Evolutionary conservation across 306 rosid species (phyloP), one percentile per base, ranked within the genome.

Genomic region (Corylus heterophylla): DNA sequence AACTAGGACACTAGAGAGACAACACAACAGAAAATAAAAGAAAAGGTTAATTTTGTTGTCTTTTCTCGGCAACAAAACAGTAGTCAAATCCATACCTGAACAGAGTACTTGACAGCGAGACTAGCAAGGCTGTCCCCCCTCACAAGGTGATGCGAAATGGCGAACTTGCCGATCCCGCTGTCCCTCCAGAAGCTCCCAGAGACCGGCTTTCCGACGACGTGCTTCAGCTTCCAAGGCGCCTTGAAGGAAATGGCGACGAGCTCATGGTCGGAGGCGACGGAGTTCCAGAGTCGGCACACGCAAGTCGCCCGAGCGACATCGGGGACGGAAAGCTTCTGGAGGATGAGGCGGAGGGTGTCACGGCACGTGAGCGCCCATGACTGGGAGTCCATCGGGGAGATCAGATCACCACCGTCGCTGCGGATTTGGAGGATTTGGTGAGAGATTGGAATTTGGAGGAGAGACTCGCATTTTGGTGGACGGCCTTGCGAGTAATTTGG

Each of bases 181-280:
- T 93, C 96, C 83, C 96, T 85, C 99, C 99, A 95, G 91, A 95
- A 95, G 96, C 90, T 88, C 77, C 91, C 80, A 61, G 99, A 93
- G 51, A 84, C 66, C 0, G 99, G 98, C 55, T 88, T 78, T 2
- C 97, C 97, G 45, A 95, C 6, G 3, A 91, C 81, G 3, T 78
- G 78, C 55, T 83, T 89, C 77, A 95, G 48, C 69, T 88, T 93
- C 99, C 98, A 95, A 0, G 97, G 93, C 2, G 89, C 84, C 18
- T 77, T 69, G 86, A 95, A 91, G 68, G 91, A 86, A 14, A 73
- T 70, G 55, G 82, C 58, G 29, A 95, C 73, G 59, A 95, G 83
- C 31, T 89, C 98, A 66, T 86, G 79, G 56, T 91, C 94, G 59
- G 98, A 93, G 54, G 99, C 98, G 4, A 93, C 94, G 1, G 93